phyloP scores from a whole-genome alignment of 495 filamentous ascomycete species.

The Penicillium cataractarum region DNA sequence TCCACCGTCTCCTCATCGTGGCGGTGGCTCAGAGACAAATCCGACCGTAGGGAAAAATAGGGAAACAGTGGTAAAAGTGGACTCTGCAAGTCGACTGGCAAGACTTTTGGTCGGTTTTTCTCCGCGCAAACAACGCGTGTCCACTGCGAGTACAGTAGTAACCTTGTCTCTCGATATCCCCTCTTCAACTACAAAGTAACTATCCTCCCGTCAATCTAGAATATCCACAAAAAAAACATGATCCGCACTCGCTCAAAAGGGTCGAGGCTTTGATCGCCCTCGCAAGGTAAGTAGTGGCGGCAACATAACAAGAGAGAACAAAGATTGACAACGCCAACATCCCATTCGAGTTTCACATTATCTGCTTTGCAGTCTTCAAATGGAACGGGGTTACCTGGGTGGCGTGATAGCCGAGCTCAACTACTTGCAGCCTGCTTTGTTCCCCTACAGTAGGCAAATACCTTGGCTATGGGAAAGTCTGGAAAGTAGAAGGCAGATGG shows the following conservation, averaged over 20 bases:
- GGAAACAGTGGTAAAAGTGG: slow-evolving; percentile 15
- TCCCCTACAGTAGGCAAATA: background rate
- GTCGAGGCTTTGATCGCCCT: slow-evolving; percentile 20
- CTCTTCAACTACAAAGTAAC: background rate
- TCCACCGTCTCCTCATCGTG: slow-evolving; percentile 24
- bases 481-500: background rate
- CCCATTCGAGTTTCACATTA: background rate
- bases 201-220: background rate
- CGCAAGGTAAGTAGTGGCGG: background rate
- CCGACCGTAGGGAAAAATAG: slow-evolving; percentile 13
- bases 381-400: slow-evolving; percentile 6
- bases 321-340: slow-evolving; percentile 3
- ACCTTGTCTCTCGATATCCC: too few species aligned
- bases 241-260: background rate
- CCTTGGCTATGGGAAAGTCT: background rate
- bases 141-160: background rate
- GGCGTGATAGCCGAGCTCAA: slow-evolving; percentile 22
- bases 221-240: background rate
- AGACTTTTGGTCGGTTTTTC: background rate
- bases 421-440: slow-evolving; percentile 5
- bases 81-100: slow-evolving; percentile 3
- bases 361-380: background rate
- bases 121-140: slow-evolving; percentile 9
- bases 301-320: background rate
- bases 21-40: slow-evolving; percentile 30